Conservation (phyloP, 2,329 filamentous ascomycete genomes). For the Diaporthe batatas region DNA sequence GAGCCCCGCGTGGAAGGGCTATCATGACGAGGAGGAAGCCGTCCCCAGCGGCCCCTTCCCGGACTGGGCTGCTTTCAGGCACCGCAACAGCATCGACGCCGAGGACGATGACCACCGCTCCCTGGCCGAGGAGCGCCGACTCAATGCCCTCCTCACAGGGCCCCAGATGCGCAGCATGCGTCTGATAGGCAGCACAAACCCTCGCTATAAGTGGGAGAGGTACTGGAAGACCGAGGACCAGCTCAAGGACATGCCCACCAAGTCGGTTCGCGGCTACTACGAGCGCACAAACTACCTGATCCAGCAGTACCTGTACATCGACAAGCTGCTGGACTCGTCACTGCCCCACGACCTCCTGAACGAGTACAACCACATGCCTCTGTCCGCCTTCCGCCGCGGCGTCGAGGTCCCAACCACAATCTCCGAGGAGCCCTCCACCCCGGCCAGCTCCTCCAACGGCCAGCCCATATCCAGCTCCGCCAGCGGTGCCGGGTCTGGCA, state of each 20-base stretch:
- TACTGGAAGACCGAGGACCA: constrained; percentile 89
- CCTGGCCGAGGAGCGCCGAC: constrained; percentile 68
- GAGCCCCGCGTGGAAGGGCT: constrained; percentile 35
- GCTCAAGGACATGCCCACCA: constrained; percentile 77
- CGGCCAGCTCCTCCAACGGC: constrained; percentile 49
- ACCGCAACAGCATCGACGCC: constrained; percentile 42
- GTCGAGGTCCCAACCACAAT: constrained; percentile 80
- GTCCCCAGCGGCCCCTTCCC: constrained; percentile 31
- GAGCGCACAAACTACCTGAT: constrained; percentile 90
- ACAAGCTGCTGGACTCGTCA: constrained; percentile 89
- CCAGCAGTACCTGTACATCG: constrained; percentile 94
- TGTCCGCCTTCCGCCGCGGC: constrained; percentile 65
- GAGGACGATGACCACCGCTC: constrained; percentile 58
- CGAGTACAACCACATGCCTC: constrained; percentile 80
- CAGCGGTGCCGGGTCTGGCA: constrained; percentile 36
- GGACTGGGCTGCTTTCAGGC: constrained; percentile 43
- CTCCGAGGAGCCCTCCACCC: constrained; percentile 70
- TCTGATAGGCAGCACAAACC: constrained; percentile 90
- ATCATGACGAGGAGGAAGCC: constrained; percentile 40
- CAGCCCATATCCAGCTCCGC: constrained; percentile 44
- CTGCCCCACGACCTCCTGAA: constrained; percentile 93
- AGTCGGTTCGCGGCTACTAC: constrained; percentile 83
- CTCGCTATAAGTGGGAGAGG: constrained; percentile 85
- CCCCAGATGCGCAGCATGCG: constrained; percentile 85
- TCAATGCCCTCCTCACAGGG: constrained; percentile 71